phyloP scores from a whole-genome alignment of 768 basidiomycete genomes.

The Kwoniella dendrophila region DNA sequence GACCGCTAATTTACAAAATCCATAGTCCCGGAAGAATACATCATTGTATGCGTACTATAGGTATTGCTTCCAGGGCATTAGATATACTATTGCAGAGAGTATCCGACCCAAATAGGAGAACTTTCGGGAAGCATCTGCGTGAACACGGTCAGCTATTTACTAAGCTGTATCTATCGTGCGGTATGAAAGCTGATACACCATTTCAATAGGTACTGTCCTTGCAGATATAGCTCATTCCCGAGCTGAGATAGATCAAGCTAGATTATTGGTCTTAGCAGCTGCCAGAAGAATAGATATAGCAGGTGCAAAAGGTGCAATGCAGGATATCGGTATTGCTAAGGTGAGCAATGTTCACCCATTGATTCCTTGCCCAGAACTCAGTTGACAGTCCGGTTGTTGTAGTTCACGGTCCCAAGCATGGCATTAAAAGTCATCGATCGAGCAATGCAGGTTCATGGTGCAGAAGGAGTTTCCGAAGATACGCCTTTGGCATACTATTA shows the following conservation, averaged over 20 bases:
- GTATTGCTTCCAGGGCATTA: constrained; percentile 78
- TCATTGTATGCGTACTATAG: constrained; percentile 97
- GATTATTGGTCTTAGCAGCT: constrained; percentile 87
- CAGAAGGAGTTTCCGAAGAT: constrained; percentile 94
- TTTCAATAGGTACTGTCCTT: constrained; percentile 76
- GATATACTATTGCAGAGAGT: constrained; percentile 87
- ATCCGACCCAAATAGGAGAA: constrained; percentile 86
- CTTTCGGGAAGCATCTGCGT: constrained; percentile 87
- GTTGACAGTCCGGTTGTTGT: constrained; percentile 5
- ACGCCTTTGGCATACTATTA: constrained; percentile 75
- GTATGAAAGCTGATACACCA: no score
- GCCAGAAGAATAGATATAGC: constrained; percentile 89
- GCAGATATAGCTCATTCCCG: constrained; percentile 88
- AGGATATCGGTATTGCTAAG: constrained; percentile 98
- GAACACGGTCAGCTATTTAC: constrained; percentile 71
- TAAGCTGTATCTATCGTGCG: neutral
- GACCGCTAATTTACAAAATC: constrained; percentile 58
- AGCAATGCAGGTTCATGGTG: constrained; percentile 93
- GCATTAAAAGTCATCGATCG: constrained; percentile 85
- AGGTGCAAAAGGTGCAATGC: constrained; percentile 89
- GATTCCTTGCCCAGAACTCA: neutral
- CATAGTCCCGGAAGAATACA: constrained; percentile 92
- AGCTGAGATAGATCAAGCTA: constrained; percentile 85
- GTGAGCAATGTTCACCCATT: constrained; percentile 57
- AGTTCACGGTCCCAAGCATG: constrained; percentile 95